Base-by-base conservation (phyloP, 768 basidiomycete genomes). In the Mycena rebaudengoi region DNA sequence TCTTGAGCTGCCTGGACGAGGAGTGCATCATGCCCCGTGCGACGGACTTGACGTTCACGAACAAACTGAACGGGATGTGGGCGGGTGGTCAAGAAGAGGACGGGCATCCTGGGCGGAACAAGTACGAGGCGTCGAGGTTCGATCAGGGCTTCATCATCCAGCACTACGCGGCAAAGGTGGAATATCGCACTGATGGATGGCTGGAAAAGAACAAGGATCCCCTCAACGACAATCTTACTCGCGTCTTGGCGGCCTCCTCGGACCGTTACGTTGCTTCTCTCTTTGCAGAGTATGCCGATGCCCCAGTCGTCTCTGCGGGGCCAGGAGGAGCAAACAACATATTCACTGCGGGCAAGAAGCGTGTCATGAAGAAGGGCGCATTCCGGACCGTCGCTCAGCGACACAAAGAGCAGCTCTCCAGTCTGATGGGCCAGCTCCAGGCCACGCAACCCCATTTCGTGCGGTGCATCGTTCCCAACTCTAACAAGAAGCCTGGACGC, bases 1-100 rank as follows among this genome's bases (percentile, higher is more conserved):
- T 99, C 62, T 84, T 99, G 44, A 94, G 95, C 65, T 91, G 92
- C 70, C 80, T 99, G 33, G 98, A 99, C 74, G 98, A 99, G 74
- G 97, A 98, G 67, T 99, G 97, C 74, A 99, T 99, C 76, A 99
- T 99, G 97, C 98, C 97, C n/a, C 95, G 95, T 74, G 97, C 97
- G 4, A 94, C 92, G 13, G 97, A 99, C 75, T 78, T 88, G 41
- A 98, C 96, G 0, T 99, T 99, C 80, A 95, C 95, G 30, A 88
- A 94, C 78, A 99, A 98, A 76, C 85, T 98, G 3, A 86, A 95
- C 69, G 82, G 85, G 13, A 80, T 94, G 61, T 98, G 96, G 96
- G 81, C 80, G 18, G 73, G 80, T 25, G 83, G 87, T 45, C 74
- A 73, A 10, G 85, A 79, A 1, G 73, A 84, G 4, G 86, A 86